A percentile compares a stretch with the other conserved stretches of the same genome.
These are phyloP conservation scores for Rosa hybrid DNA, from an alignment of 331 rosid species.

Conservation along the genomic window DNA sequence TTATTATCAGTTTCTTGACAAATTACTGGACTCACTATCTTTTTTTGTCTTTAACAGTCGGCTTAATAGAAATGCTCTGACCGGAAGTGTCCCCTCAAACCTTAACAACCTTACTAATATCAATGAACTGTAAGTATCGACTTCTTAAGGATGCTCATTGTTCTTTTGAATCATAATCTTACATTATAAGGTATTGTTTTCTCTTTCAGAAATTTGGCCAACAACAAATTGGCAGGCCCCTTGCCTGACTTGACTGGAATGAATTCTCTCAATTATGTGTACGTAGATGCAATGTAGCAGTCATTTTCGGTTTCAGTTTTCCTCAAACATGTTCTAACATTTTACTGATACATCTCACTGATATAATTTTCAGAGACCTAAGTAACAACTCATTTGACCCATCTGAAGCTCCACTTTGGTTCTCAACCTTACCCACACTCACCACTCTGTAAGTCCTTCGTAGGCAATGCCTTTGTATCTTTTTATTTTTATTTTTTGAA, in stretches of 20 bases:
- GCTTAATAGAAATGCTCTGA: slow-evolving; percentile 69
- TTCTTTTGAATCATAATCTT: background rate
- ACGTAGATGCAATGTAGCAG: slow-evolving; percentile 28
- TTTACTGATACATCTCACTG: background rate
- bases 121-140: slow-evolving; percentile 69
- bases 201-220: slow-evolving; percentile 70
- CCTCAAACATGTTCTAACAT: slow-evolving; percentile 6
- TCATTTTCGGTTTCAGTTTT: slow-evolving; percentile 17
- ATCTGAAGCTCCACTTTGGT: slow-evolving; percentile 71
- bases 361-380: slow-evolving; percentile 55
- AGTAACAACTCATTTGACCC: slow-evolving; percentile 74
- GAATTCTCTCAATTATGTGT: slow-evolving; percentile 67
- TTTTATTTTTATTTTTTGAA: background rate
- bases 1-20: slow-evolving; percentile 10
- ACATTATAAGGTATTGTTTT: slow-evolving; percentile 1
- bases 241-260: slow-evolving; percentile 67
- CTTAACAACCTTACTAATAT: slow-evolving; percentile 69
- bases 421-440: slow-evolving; percentile 56
- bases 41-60: slow-evolving; percentile 53
- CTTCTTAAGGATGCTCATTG: background rate
- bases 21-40: slow-evolving; percentile 10
- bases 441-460: slow-evolving; percentile 70
- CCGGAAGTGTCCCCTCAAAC: slow-evolving; percentile 70
- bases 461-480: too few species aligned
- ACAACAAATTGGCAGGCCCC: slow-evolving; percentile 60